A percentile compares a stretch with the other conserved stretches of the same genome.
Evolutionary conservation across 768 basidiomycete genomes (phyloP).

Genomic region (Leccinellum albellum): DNA sequence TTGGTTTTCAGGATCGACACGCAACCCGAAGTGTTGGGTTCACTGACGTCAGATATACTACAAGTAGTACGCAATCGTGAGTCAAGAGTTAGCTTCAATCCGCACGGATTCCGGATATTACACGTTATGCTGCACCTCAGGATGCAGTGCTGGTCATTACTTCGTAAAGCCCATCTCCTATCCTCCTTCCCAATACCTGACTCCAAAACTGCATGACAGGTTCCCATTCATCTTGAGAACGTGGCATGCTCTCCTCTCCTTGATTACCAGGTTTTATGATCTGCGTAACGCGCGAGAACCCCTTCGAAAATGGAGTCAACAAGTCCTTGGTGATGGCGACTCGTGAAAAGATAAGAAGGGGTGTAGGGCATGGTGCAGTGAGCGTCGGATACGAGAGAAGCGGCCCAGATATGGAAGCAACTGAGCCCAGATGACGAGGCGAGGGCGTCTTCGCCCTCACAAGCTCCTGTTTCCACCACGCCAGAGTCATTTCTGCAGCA

Average conservation of each 20-base stretch:
- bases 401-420: conserved; percentile 68
- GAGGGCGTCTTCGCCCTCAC: background rate
- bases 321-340: conserved; percentile 42
- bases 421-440: conserved; percentile 51
- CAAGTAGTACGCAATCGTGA: background rate
- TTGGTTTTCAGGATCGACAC: background rate
- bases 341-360: conserved; percentile 58
- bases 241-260: conserved; percentile 63
- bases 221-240: conserved; percentile 73
- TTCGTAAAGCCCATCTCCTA: conserved; percentile 62
- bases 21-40: background rate
- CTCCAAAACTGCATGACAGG: conserved; percentile 89
- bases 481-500: conserved; percentile 62
- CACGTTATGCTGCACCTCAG: background rate
- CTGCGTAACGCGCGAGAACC: conserved; percentile 49
- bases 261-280: conserved; percentile 37
- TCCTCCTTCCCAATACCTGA: conserved; percentile 53
- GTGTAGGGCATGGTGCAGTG: conserved; percentile 50
- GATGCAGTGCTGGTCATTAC: conserved; percentile 44
- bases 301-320: conserved; percentile 56
- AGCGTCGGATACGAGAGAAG: conserved; percentile 76
- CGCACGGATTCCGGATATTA: background rate
- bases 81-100: background rate
- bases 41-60: background rate
- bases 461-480: conserved; percentile 47